A percentile compares a stretch with the other conserved stretches of the same genome.
These are phyloP conservation scores for Ogataea pilisensis DNA, from an alignment of 805 yeast species.

Conservation along the genomic window DNA sequence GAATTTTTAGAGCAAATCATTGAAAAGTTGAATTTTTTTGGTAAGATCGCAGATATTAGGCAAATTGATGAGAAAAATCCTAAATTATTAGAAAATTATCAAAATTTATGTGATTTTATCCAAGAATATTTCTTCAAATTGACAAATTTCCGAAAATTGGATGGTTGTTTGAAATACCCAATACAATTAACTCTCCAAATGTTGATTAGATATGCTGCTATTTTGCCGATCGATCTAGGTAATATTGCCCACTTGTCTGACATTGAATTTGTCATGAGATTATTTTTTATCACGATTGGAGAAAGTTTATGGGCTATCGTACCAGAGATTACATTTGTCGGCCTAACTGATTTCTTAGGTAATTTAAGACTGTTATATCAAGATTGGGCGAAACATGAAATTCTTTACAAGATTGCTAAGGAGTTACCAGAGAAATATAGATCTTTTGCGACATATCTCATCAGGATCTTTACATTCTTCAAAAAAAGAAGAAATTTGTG, in stretches of 20 bases:
- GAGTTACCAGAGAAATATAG: not conserved
- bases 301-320: conserved; percentile 18
- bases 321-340: conserved; percentile 16
- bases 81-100: not conserved
- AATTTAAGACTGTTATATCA: conserved; percentile 11
- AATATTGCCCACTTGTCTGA: conserved; percentile 7
- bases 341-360: conserved; percentile 17
- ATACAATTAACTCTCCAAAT: conserved; percentile 9
- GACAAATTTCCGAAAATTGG: conserved; percentile 1
- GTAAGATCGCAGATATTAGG: not conserved
- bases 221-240: conserved; percentile 13
- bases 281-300: conserved; percentile 17
- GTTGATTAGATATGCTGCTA: conserved; percentile 9
- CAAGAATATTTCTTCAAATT: conserved; percentile 5
- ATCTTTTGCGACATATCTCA: conserved; percentile 10
- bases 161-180: conserved; percentile 9
- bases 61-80: not conserved
- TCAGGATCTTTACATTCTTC: conserved; percentile 14
- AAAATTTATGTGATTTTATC: conserved; percentile 3
- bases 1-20: conserved; percentile 13
- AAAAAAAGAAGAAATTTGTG: conserved; percentile 11
- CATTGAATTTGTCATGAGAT: conserved; percentile 11
- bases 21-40: conserved; percentile 7
- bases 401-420: conserved; percentile 2
- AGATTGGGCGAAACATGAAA: conserved; percentile 11